Conservation (phyloP, 441 rosid species). For the Viola pubescens region DNA sequence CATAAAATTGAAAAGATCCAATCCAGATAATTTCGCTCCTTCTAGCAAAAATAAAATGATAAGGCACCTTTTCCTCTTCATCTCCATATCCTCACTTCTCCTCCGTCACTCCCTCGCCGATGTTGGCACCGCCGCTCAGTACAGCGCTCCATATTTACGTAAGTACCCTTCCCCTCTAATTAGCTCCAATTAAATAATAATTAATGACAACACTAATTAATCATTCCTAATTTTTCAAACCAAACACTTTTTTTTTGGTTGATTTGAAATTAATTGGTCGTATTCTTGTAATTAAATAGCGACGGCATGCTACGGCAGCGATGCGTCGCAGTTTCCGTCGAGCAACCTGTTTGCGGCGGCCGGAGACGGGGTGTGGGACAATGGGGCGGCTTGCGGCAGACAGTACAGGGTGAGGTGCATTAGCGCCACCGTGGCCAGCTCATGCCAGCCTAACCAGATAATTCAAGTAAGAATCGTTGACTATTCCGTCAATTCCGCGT, state of each 20-base stretch:
- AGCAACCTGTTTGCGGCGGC: conserved; percentile 55
- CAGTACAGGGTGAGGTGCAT: conserved; percentile 54
- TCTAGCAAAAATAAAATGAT: not conserved
- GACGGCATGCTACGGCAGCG: conserved; percentile 33
- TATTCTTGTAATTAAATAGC: conserved; percentile 20
- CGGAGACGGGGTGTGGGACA: conserved; percentile 65
- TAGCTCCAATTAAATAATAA: no score
- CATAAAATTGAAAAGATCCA: no score
- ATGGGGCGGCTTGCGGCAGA: conserved; percentile 60
- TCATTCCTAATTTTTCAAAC: no score
- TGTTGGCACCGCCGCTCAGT: conserved; percentile 46
- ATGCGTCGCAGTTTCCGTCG: conserved; percentile 43
- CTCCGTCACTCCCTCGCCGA: conserved; percentile 23
- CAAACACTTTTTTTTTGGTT: no score
- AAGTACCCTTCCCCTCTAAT: conserved; percentile 12
- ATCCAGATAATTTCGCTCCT: no score
- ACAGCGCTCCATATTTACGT: conserved; percentile 51
- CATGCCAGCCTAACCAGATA: conserved; percentile 30
- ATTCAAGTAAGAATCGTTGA: conserved; percentile 53
- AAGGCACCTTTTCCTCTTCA: not conserved
- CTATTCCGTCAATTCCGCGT: conserved; percentile 16
- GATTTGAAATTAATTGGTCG: no score
- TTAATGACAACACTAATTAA: no score
- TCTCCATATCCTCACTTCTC: conserved; percentile 8
- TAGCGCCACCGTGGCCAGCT: conserved; percentile 32